Percentiles rank a stretch among this genome's conserved stretches.
Conservation (phyloP, 1,284 basidiomycete species). For the Puccinia novopanici region DNA sequence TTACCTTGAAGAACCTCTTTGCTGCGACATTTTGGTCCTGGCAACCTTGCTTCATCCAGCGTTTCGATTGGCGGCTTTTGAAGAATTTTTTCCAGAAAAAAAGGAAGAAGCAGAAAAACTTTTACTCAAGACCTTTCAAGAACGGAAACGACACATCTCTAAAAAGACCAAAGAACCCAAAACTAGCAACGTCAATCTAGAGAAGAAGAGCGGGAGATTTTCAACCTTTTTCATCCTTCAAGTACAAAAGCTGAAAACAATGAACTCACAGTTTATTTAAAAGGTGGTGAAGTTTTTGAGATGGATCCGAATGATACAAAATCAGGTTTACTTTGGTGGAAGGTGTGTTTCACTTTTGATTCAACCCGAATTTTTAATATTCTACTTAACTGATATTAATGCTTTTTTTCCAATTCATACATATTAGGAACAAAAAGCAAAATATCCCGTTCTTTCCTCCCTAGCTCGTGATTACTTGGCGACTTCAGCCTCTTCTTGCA, state of each 20-base stretch:
- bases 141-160: background rate
- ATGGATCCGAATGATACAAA: constrained; percentile 13
- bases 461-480: constrained; percentile 28
- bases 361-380: background rate
- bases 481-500: constrained; percentile 12
- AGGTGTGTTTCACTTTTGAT: too few species aligned
- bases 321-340: background rate
- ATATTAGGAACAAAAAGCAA: background rate
- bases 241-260: constrained; percentile 5
- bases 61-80: constrained; percentile 12
- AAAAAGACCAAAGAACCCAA: background rate
- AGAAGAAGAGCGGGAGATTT: too few species aligned
- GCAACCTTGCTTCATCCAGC: background rate
- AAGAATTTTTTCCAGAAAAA: constrained; percentile 1
- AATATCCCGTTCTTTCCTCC: constrained; percentile 15
- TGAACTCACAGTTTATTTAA: background rate
- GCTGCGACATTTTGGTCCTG: background rate
- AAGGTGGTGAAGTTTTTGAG: background rate
- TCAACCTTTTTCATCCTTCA: constrained; percentile 1
- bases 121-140: background rate
- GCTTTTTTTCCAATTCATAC: background rate
- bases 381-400: too few species aligned
- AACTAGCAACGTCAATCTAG: too few species aligned
- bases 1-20: constrained; percentile 13
- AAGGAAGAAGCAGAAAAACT: constrained; percentile 1